A percentile compares a stretch with the other conserved stretches of the same genome.
These are phyloP conservation scores for Hyaloraphidium curvatum DNA, from an alignment of 192 early-diverging fungal species.

Conservation along the genomic window DNA sequence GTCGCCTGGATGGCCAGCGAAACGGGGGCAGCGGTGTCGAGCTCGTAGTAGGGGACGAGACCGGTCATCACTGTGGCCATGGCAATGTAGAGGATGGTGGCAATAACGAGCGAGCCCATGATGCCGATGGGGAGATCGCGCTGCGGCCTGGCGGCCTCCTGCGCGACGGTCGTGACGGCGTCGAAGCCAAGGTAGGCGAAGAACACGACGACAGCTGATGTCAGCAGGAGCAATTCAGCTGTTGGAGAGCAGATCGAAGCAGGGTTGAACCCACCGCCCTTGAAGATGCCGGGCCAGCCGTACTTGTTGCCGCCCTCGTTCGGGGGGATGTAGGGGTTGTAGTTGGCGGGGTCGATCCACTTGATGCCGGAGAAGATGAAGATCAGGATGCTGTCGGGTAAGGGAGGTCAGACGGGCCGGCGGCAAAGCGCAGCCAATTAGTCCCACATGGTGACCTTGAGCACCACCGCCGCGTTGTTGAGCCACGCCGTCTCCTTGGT, in stretches of 20 bases:
- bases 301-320: constrained; percentile 23
- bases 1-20: constrained; percentile 4
- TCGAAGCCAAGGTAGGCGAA: constrained; percentile 78
- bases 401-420: too few species aligned
- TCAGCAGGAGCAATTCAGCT: too few species aligned
- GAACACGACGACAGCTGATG: too few species aligned
- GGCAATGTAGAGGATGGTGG: constrained; percentile 59
- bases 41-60: constrained; percentile 32
- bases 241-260: too few species aligned
- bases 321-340: constrained; percentile 60
- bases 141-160: constrained; percentile 61
- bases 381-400: constrained; percentile 44
- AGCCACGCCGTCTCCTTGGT: constrained; percentile 51
- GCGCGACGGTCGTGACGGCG: constrained; percentile 64
- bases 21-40: constrained; percentile 11
- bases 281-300: constrained; percentile 5
- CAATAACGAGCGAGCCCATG: constrained; percentile 50
- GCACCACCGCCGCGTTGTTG: constrained; percentile 44
- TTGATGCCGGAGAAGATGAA: constrained; percentile 68
- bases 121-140: constrained; percentile 76
- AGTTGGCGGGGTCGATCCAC: constrained; percentile 50
- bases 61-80: constrained; percentile 52
- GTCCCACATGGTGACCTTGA: too few species aligned
- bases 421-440: too few species aligned
- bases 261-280: too few species aligned